A percentile compares a stretch with the other conserved stretches of the same genome.
phyloP scores from a whole-genome alignment of 306 rosid species.

The Parietaria judaica region DNA sequence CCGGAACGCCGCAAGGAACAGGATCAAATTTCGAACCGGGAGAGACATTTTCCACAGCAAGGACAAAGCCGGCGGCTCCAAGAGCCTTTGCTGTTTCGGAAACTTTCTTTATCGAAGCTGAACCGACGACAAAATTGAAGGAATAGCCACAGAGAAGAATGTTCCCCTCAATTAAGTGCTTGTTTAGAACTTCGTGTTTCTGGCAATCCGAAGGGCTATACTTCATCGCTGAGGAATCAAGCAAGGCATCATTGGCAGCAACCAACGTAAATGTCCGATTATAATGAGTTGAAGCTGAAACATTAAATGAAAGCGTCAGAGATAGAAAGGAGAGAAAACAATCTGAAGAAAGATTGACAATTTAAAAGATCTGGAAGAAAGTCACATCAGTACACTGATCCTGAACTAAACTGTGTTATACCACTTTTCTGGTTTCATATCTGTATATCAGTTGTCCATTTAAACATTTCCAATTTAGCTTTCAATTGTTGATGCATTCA shows the following conservation, averaged over 20 bases:
- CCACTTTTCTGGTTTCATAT: too few relatives aligned
- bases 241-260: conserved; percentile 83
- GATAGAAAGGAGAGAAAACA: background rate
- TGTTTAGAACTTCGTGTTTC: conserved; percentile 80
- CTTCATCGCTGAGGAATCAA: conserved; percentile 81
- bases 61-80: conserved; percentile 97
- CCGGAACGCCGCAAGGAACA: conserved; percentile 86
- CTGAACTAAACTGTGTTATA: too few relatives aligned
- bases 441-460: too few relatives aligned
- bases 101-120: conserved; percentile 86
- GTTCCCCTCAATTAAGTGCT: conserved; percentile 81
- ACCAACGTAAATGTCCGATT: conserved; percentile 74
- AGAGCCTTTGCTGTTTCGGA: conserved; percentile 87
- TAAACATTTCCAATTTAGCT: too few relatives aligned
- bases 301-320: conserved; percentile 24
- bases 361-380: background rate
- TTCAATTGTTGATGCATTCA: background rate
- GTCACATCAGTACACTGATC: background rate
- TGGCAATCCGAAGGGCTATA: conserved; percentile 95
- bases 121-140: conserved; percentile 76
- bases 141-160: conserved; percentile 99
- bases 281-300: conserved; percentile 73
- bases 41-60: conserved; percentile 83
- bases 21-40: conserved; percentile 96
- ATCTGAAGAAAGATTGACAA: background rate